Percentiles rank a stretch among this genome's conserved stretches.
phyloP scores from a whole-genome alignment of 192 early-diverging fungal species.

The Gryganskiella cystojenkinii region DNA sequence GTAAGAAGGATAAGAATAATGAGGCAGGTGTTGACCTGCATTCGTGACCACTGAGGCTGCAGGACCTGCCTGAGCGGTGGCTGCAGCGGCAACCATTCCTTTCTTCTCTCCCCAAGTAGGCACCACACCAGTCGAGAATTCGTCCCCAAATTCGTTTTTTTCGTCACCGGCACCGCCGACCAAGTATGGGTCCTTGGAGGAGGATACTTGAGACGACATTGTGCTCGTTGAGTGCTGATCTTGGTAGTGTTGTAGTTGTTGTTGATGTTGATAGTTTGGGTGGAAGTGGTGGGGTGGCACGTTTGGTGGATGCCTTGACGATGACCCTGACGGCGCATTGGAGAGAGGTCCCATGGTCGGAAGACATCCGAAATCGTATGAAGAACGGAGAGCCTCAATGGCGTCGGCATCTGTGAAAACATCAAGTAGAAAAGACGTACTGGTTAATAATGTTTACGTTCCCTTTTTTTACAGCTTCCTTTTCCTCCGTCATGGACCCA shows the following conservation, averaged over 20 bases:
- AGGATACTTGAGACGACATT: not conserved
- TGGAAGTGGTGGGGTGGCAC: not conserved
- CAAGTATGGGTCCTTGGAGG: not conserved
- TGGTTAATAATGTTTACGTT: not conserved
- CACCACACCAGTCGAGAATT: not conserved
- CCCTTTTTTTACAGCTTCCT: not conserved
- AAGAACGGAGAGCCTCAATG: conserved; percentile 17
- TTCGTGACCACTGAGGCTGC: too few relatives aligned
- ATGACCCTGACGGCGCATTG: not conserved
- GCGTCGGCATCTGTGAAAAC: conserved; percentile 14
- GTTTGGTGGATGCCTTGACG: not conserved
- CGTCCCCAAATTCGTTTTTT: not conserved
- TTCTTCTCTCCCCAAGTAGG: not conserved
- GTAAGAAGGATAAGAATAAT: too few relatives aligned
- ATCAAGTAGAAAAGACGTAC: not conserved
- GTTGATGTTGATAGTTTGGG: not conserved
- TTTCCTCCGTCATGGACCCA: not conserved
- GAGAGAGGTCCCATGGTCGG: conserved; percentile 7
- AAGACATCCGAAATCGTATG: conserved; percentile 19
- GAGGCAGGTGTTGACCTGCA: too few relatives aligned
- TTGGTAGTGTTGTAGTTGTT: not conserved
- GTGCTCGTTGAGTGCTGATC: not conserved
- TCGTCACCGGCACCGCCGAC: not conserved
- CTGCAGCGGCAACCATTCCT: not conserved
- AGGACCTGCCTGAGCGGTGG: too few relatives aligned